Percentiles rank a stretch among this genome's conserved stretches.
Conservation (phyloP, 2,329 filamentous ascomycete species). For the Fulvia fulva region DNA sequence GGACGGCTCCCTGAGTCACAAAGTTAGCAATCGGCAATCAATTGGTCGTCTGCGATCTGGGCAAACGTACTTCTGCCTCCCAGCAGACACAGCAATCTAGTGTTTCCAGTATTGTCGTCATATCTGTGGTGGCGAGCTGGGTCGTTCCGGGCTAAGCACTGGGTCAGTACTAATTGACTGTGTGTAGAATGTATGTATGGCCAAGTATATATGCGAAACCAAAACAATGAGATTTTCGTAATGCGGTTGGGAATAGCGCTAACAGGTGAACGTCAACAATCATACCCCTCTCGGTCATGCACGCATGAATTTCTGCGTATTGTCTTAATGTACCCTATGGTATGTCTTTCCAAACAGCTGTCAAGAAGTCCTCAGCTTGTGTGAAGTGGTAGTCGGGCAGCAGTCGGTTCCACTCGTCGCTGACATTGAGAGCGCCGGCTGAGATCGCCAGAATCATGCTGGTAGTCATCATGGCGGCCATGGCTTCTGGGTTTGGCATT, state of each 20-base stretch:
- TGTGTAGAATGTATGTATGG: no score
- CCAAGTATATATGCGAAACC: no score
- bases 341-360: neutral
- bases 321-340: neutral
- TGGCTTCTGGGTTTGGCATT: constrained; percentile 17
- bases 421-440: constrained; percentile 42
- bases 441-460: constrained; percentile 15
- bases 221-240: no score
- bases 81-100: neutral
- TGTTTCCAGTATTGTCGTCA: neutral
- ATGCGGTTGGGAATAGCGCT: no score
- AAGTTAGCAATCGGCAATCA: neutral
- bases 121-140: neutral
- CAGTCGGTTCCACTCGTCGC: constrained; percentile 45
- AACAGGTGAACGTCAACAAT: no score
- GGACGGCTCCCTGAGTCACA: neutral
- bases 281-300: no score
- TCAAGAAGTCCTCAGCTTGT: constrained; percentile 41
- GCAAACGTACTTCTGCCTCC: neutral
- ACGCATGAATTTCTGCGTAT: no score
- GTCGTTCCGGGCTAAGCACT: neutral
- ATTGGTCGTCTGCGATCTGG: neutral
- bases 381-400: constrained; percentile 46
- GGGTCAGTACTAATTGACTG: neutral
- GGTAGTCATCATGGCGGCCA: constrained; percentile 32